A percentile compares a stretch with the other conserved stretches of the same genome.
These are phyloP conservation scores for Neopestalotiopsis rosae DNA, from an alignment of 2,329 filamentous ascomycete species.

Conservation along the genomic window DNA sequence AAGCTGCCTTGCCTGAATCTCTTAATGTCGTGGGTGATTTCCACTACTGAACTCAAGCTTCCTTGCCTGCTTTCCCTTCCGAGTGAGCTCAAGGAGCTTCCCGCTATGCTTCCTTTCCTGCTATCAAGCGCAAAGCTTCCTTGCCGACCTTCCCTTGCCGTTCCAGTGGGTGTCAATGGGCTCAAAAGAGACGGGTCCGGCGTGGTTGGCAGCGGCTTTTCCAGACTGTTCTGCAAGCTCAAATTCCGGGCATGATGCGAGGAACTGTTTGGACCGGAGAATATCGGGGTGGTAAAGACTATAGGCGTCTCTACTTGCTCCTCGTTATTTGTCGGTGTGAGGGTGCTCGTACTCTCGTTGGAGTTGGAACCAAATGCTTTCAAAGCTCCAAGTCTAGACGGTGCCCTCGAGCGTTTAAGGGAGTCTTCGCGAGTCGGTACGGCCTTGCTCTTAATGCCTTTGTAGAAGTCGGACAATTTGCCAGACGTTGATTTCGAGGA, in stretches of 20 bases:
- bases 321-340: neutral
- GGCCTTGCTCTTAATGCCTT: conserved; percentile 52
- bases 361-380: conserved; percentile 35
- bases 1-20: conserved; percentile 24
- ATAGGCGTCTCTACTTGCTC: conserved; percentile 27
- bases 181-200: conserved; percentile 45
- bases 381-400: conserved; percentile 45
- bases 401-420: conserved; percentile 48
- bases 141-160: conserved; percentile 11
- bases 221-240: conserved; percentile 61
- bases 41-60: conserved; percentile 7
- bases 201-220: conserved; percentile 61
- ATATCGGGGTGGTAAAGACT: conserved; percentile 30
- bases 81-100: neutral
- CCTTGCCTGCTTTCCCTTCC: neutral
- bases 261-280: conserved; percentile 26
- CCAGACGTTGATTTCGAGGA: conserved; percentile 49
- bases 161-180: conserved; percentile 35
- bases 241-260: conserved; percentile 58
- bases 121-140: conserved; percentile 9
- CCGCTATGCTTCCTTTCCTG: conserved; percentile 1
- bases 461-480: conserved; percentile 56
- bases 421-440: conserved; percentile 50
- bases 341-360: neutral
- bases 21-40: conserved; percentile 7